Evolutionary conservation across 495 filamentous ascomycete genomes (phyloP).

Genomic region (Penicillium longicatenatum): DNA sequence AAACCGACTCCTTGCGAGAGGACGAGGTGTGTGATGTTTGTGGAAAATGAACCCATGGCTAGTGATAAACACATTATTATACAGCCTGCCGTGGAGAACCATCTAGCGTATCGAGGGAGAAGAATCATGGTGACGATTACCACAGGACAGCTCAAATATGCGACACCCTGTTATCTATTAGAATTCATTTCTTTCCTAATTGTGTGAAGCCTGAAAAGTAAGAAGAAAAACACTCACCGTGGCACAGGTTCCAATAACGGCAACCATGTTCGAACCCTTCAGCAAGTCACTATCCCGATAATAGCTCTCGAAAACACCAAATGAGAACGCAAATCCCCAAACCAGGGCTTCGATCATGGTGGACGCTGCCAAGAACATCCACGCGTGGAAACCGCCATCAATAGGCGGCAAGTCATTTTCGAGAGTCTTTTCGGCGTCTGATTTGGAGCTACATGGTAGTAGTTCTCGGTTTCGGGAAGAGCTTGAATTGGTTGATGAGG

Average conservation of each 20-base stretch:
- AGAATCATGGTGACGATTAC: constrained; percentile 26
- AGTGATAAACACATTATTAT: constrained; percentile 43
- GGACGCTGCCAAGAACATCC: constrained; percentile 24
- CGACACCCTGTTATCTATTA: constrained; percentile 16
- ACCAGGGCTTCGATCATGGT: constrained; percentile 24
- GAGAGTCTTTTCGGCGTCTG: background rate
- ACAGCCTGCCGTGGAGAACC: constrained; percentile 25
- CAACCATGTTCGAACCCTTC: constrained; percentile 38
- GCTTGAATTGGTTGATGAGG: constrained; percentile 1
- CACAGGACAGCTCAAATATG: constrained; percentile 25
- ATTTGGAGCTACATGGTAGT: constrained; percentile 3
- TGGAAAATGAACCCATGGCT: constrained; percentile 46
- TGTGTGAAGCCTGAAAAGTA: too few species aligned
- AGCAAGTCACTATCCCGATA: constrained; percentile 22
- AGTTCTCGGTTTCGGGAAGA: background rate
- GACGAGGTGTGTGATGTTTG: constrained; percentile 47
- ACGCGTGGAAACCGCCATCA: constrained; percentile 24
- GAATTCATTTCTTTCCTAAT: background rate
- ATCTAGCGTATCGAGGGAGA: constrained; percentile 20
- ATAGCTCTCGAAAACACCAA: constrained; percentile 37
- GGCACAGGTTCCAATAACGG: constrained; percentile 54
- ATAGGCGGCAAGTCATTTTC: constrained; percentile 11
- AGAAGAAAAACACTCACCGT: constrained; percentile 25
- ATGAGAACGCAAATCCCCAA: constrained; percentile 29
- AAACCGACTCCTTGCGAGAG: constrained; percentile 53